Base-by-base conservation (phyloP, 2,329 filamentous ascomycete genomes). In the Moelleriella libera region DNA sequence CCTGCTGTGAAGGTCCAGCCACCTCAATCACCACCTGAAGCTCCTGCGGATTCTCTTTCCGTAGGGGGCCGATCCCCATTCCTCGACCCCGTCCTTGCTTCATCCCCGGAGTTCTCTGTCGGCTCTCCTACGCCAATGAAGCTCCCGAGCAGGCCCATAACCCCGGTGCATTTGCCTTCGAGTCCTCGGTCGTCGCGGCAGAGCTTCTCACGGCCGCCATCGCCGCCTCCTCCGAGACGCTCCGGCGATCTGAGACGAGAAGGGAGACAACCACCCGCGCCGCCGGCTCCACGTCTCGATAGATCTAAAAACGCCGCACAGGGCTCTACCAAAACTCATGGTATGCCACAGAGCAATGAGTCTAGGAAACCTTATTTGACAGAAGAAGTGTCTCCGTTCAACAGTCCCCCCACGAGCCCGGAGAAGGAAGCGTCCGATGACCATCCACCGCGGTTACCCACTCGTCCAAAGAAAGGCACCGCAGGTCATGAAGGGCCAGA, bases 271-370 rank as follows among this genome's bases (percentile, higher is more conserved):
- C 63, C 66, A 30, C 71, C 72, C 5, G 85, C 86, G 8, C 87
- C 88, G 5, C 83, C 85, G 1, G 74, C 89, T 39, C 92, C 94
- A 60, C 80, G 89, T 47, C 80, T 81, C 31, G 85, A 86, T 41
- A 94, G 94, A 63, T 62, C 65, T 6, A 54, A 63, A 47, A 67
- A 59, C 59, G 12, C 54, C 55, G 9, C 52, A 52, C 3, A 58
- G 56, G 34, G 48, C 9, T 42, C 51, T n/a, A 46, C 56, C 9
- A 41, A 50, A 56, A 11, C 9, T 49, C 2, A 50, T 43, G 21
- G 21, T 21, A 21, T 21, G 21, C 21, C 21, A 21, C 51, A 45
- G 30, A 53, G 37, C 31, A 50, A 46, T 30, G 40, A 50, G n/a
- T 32, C 39, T 6, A 51, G 46, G 2, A 58, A 49, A 45, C 44